Base-by-base conservation (phyloP, 192 early-diverging fungal species). In the Thamnidium elegans region DNA sequence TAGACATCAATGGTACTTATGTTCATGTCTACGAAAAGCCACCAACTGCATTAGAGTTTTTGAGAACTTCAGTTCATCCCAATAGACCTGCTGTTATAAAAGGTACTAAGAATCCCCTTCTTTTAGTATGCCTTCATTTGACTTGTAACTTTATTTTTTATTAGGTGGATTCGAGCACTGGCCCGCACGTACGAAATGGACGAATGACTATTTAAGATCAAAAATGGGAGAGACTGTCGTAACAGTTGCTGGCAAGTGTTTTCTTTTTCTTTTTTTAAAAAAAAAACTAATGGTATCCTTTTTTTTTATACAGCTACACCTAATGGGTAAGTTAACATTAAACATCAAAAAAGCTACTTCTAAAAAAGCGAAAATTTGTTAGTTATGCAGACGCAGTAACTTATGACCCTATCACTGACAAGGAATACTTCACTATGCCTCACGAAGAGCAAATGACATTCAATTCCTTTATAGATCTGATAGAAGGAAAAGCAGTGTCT, bases 321-420 rank as follows among this genome's bases (percentile, higher is more conserved):
- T 3, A 70, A 70, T 23, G 69, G 69, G 69, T 70, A 65, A 59
- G 31, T 14, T 34, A 11, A 31, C 4, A 13, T 4, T 55, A 32
- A 5, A n/a, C n/a, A n/a, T n/a, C n/a, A 58, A 36, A 36, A 26
- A 31, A 5, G 4, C 1, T 0, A 30, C 23, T 15, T 44, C 21
- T 44, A 45, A 14, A 39, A 19, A 58, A 36, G 7, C 20, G 7
- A 56, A 54, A 56, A 19, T 59, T 11, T n/a, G 30, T 26, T 47
- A 72, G 80, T n/a, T 73, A 72, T 55, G 77, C 80, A 13, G 80
- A 82, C 58, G 77, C 80, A 8, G 75, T 82, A 2, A 78, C 74
- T 0, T 44, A 69, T 3, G 72, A 82, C 44, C 62, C 55, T 8
- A 17, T 13, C 11, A 69, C 72, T 10, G 45, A 51, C 11, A 65